Evolutionary conservation across 108 stramenopile species (phyloP), one percentile per base, ranked within the genome.

Genomic region (Epithemia pelagica): DNA sequence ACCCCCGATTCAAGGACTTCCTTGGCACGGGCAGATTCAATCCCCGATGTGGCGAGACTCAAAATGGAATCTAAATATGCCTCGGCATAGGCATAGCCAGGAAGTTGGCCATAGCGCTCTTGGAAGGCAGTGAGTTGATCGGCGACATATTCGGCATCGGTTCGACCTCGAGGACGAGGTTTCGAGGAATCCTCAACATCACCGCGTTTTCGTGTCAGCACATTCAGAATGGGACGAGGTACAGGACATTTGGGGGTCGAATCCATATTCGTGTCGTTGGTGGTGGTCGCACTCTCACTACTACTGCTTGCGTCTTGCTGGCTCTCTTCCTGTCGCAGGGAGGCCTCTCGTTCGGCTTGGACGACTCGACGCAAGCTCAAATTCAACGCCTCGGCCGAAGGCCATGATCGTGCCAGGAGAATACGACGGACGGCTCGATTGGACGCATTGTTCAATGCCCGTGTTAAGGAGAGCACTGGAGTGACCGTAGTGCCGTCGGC

Each of bases 401-500:
- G 92, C 92, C 92, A 94, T 2, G 82, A 86, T 54, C 87, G 65
- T 28, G 89, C 84, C 30, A 94, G 62, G 26, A 90, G 54, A 57
- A 94, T 90, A 46, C 92, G 68, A 28, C 88, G 79, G 22, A 94
- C 82, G 15, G 84, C 89, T 24, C 89, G 82, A 67, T 94, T 94
- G 53, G 86, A 89, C 58, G 89, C 87, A 67, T 85, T 87, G 73
- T 94, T 94, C 21, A 94, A 67, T 28, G 84, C 79, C 59, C 81
- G 74, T 18, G 92, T 90, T 29, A 94, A 64, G 2, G 87, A 88
- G 0, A 85, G 59, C 24, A 66, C 78, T 23, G 79, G 81, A 1
- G 71, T 69, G 15, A 76, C 24, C 25, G 62, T 58, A 46, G 37
- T 46, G 15, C 10, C 15, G 15, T 5, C 37, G 59, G 52, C 59